A percentile compares a stretch with the other conserved stretches of the same genome.
Conservation (phyloP, 495 filamentous ascomycete species). For the Friedmanniomyces simplex region DNA sequence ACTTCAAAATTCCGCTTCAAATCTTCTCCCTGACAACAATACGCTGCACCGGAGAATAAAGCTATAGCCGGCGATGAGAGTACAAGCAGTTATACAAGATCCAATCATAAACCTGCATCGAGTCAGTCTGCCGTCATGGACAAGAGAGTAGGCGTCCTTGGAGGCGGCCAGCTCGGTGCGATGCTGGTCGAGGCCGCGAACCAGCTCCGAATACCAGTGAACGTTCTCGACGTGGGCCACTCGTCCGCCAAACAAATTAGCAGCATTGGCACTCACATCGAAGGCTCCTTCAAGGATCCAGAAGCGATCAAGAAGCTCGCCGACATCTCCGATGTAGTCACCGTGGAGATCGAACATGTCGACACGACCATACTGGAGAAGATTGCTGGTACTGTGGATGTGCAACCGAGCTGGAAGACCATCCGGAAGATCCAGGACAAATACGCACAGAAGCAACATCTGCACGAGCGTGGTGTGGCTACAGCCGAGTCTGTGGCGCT, state of each 20-base stretch:
- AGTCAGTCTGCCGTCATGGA: slow-evolving; percentile 5
- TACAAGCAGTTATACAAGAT: too few relatives aligned
- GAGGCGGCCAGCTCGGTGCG: slow-evolving; percentile 74
- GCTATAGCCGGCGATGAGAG: too few relatives aligned
- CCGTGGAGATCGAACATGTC: slow-evolving; percentile 97
- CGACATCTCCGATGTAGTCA: slow-evolving; percentile 67
- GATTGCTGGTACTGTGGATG: slow-evolving; percentile 48
- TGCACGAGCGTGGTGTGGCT: slow-evolving; percentile 55
- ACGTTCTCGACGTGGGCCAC: slow-evolving; percentile 67
- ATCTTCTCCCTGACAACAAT: too few relatives aligned
- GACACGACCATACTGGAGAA: slow-evolving; percentile 86
- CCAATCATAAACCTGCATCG: neutral
- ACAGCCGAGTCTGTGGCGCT: slow-evolving; percentile 59
- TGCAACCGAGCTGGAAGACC: slow-evolving; percentile 86
- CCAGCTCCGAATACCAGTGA: slow-evolving; percentile 68
- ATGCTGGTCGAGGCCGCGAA: slow-evolving; percentile 95
- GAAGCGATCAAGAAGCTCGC: slow-evolving; percentile 70
- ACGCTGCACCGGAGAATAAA: too few relatives aligned
- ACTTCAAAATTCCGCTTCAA: too few relatives aligned
- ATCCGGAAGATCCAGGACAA: slow-evolving; percentile 94
- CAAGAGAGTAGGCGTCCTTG: slow-evolving; percentile 50
- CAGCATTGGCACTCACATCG: slow-evolving; percentile 59
- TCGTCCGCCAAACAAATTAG: slow-evolving; percentile 89
- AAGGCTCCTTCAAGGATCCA: slow-evolving; percentile 75
- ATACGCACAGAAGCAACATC: slow-evolving; percentile 78